Conservation (phyloP, 768 basidiomycete genomes). For the Flagelloscypha sp. region DNA sequence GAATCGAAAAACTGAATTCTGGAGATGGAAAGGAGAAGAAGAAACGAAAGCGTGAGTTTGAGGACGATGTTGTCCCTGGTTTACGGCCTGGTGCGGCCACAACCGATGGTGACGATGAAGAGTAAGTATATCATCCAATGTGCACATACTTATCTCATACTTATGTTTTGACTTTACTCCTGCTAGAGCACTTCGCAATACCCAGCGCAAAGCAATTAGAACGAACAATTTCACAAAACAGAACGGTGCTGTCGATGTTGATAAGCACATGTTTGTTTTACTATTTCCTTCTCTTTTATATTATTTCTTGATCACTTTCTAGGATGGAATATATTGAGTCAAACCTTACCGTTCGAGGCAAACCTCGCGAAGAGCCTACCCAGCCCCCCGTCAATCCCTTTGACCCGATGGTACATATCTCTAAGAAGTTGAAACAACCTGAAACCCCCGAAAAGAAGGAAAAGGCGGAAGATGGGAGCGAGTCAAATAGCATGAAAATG, state of each 20-base stretch:
- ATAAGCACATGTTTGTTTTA: slow-evolving; percentile 87
- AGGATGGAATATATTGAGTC: slow-evolving; percentile 99
- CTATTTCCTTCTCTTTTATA: background rate
- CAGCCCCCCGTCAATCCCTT: slow-evolving; percentile 54
- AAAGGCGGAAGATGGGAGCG: slow-evolving; percentile 77
- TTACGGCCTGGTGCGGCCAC: slow-evolving; percentile 39
- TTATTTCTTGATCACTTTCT: background rate
- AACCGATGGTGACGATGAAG: slow-evolving; percentile 43
- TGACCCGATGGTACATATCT: slow-evolving; percentile 69
- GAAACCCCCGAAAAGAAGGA: slow-evolving; percentile 42
- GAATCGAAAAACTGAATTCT: slow-evolving; percentile 72
- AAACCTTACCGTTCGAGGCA: slow-evolving; percentile 73
- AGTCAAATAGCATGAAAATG: slow-evolving; percentile 91
- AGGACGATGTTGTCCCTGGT: slow-evolving; percentile 43
- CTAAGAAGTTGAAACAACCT: slow-evolving; percentile 48
- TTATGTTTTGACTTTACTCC: too few relatives aligned
- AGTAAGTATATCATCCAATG: too few relatives aligned
- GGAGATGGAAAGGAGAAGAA: slow-evolving; percentile 74
- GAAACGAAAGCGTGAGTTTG: slow-evolving; percentile 43
- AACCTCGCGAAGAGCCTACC: slow-evolving; percentile 39
- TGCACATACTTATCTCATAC: too few relatives aligned
- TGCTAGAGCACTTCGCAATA: too few relatives aligned
- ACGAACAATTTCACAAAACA: slow-evolving; percentile 95
- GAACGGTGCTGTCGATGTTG: slow-evolving; percentile 91
- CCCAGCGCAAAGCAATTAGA: slow-evolving; percentile 66